Evolutionary conservation across 495 filamentous ascomycete genomes (phyloP).

Genomic region (Hypoxylon crocopeplum): DNA sequence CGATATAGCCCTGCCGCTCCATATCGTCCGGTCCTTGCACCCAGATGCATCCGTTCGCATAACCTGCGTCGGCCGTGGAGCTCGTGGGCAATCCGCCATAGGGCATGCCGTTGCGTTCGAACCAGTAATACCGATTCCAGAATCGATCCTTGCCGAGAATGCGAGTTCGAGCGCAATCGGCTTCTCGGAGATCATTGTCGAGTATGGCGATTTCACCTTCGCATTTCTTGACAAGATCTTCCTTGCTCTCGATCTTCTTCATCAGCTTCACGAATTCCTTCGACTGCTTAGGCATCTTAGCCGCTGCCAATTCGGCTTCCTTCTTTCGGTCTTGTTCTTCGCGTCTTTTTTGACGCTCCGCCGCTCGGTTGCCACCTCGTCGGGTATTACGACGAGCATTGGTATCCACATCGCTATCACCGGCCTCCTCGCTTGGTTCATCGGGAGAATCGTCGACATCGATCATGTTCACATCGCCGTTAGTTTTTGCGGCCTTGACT

Average conservation of each 20-base stretch:
- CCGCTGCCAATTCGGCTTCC: conserved; percentile 73
- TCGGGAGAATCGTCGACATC: conserved; percentile 66
- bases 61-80: conserved; percentile 84
- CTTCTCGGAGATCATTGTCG: conserved; percentile 91
- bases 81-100: conserved; percentile 86
- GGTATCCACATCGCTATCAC: conserved; percentile 70
- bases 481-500: conserved; percentile 49
- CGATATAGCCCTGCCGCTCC: conserved; percentile 82
- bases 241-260: conserved; percentile 85
- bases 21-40: conserved; percentile 93
- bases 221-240: conserved; percentile 75
- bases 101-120: conserved; percentile 98
- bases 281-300: conserved; percentile 83
- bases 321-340: conserved; percentile 83
- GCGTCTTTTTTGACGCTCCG: conserved; percentile 82
- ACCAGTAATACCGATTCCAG: conserved; percentile 99
- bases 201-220: conserved; percentile 83
- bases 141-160: conserved; percentile 92
- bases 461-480: conserved; percentile 67
- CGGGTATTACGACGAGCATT: conserved; percentile 73
- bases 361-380: conserved; percentile 76
- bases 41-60: conserved; percentile 95
- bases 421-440: conserved; percentile 66
- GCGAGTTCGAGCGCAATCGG: conserved; percentile 87
- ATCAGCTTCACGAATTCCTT: conserved; percentile 84